phyloP scores from a whole-genome alignment of 1,284 basidiomycete genomes.

The Singerocomus rubriflavus region DNA sequence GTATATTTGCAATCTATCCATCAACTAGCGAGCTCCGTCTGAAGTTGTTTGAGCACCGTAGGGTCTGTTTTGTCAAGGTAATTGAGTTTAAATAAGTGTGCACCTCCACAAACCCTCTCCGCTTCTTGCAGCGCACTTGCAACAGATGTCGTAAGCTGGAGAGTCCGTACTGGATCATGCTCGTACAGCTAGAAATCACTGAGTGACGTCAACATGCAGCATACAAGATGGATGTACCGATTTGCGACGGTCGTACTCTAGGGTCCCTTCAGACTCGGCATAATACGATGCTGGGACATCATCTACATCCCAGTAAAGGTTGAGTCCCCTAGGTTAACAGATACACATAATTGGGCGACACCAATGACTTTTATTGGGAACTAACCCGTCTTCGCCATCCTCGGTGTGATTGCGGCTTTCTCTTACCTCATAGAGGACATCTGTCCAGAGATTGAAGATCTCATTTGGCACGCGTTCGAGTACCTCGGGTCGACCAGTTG shows the following conservation, averaged over 20 bases:
- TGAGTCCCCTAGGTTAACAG: constrained; percentile 32
- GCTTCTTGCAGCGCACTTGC: constrained; percentile 57
- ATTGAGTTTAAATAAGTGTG: constrained; percentile 50
- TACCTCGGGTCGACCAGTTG: constrained; percentile 68
- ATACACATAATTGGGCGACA: background rate
- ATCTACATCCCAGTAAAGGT: constrained; percentile 66
- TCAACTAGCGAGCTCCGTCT: constrained; percentile 43
- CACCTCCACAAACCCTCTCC: constrained; percentile 53
- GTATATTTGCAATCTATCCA: background rate
- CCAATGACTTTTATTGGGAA: background rate
- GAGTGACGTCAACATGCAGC: constrained; percentile 4
- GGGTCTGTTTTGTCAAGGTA: constrained; percentile 68
- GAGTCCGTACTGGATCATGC: constrained; percentile 63
- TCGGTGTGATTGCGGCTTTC: constrained; percentile 52
- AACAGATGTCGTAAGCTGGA: constrained; percentile 58
- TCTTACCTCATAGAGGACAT: constrained; percentile 84
- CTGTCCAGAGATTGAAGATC: constrained; percentile 86
- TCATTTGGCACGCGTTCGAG: constrained; percentile 67
- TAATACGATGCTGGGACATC: constrained; percentile 54
- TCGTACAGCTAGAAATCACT: constrained; percentile 52
- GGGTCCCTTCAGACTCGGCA: constrained; percentile 56
- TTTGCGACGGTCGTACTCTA: constrained; percentile 69
- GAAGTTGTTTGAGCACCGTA: constrained; percentile 65
- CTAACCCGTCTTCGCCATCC: constrained; percentile 37
- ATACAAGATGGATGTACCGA: constrained; percentile 41